phyloP scores from a whole-genome alignment of 1,284 basidiomycete species.

The Heliocybe sulcata region DNA sequence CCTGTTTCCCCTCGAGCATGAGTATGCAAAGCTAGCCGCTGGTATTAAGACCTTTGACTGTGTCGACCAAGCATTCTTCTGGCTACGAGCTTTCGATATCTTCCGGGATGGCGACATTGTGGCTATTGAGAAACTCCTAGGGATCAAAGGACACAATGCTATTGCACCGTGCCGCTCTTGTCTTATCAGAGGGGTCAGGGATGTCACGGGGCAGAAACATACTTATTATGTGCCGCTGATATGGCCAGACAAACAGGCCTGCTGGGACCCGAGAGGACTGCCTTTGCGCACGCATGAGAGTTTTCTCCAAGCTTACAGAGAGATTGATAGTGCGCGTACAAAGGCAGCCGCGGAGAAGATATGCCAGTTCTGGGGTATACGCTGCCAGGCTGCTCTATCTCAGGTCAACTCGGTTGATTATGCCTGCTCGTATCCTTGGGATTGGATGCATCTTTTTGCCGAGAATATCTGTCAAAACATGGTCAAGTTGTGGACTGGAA shows the following conservation, averaged over 20 bases:
- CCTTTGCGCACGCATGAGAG: slow-evolving; percentile 13
- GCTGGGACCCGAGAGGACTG: slow-evolving; percentile 11
- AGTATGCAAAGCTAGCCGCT: slow-evolving; percentile 18
- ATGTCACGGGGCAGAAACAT: background rate
- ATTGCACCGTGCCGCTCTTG: slow-evolving; percentile 24
- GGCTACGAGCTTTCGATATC: slow-evolving; percentile 19
- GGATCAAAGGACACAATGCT: slow-evolving; percentile 24
- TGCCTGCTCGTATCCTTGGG: slow-evolving; percentile 16
- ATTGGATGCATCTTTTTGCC: slow-evolving; percentile 24
- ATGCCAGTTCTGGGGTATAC: slow-evolving; percentile 19
- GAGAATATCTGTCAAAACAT: slow-evolving; percentile 19
- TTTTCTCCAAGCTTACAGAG: slow-evolving; percentile 5
- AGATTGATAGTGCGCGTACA: slow-evolving; percentile 11
- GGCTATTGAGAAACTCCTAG: slow-evolving; percentile 20
- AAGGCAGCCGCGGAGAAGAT: slow-evolving; percentile 10
- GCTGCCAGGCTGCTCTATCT: slow-evolving; percentile 11
- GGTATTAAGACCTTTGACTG: slow-evolving; percentile 21
- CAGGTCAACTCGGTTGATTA: slow-evolving; percentile 16
- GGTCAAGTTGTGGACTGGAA: slow-evolving; percentile 21
- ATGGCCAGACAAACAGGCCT: slow-evolving; percentile 6
- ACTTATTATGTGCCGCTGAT: slow-evolving; percentile 20
- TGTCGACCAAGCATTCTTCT: slow-evolving; percentile 10
- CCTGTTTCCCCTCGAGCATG: slow-evolving; percentile 19
- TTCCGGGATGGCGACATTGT: slow-evolving; percentile 22
- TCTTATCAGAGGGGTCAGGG: slow-evolving; percentile 17